phyloP scores from a whole-genome alignment of 805 yeast species.

The Metschnikowia lachancei region DNA sequence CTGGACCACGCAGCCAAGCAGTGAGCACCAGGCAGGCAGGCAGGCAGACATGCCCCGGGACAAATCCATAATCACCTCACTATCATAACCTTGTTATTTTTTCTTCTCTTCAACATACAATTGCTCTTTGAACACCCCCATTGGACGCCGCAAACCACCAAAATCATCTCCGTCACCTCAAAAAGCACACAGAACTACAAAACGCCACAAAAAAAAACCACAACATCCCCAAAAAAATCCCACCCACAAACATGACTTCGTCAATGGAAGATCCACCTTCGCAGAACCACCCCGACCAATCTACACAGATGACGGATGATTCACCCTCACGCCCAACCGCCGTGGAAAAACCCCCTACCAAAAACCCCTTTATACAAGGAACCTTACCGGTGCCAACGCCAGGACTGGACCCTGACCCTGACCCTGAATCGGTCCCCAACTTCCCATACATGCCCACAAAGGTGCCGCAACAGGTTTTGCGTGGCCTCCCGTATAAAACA shows the following conservation, averaged over 20 bases:
- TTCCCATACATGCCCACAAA: conserved; percentile 17
- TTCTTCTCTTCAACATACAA: background rate
- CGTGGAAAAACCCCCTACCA: conserved; percentile 1
- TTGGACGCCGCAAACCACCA: too few species aligned
- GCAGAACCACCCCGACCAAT: background rate
- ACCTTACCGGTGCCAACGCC: too few species aligned
- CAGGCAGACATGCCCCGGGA: background rate
- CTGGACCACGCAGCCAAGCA: background rate
- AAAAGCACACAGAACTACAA: too few species aligned
- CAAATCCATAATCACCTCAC: background rate
- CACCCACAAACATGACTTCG: background rate
- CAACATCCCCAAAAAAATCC: too few species aligned
- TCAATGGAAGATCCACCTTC: background rate
- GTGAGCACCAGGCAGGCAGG: too few species aligned
- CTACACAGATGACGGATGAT: background rate
- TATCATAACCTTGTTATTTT: background rate
- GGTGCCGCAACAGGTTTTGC: conserved; percentile 14
- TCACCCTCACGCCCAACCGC: background rate
- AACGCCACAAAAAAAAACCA: background rate
- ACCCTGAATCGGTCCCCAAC: conserved; percentile 2
- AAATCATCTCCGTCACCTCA: too few species aligned
- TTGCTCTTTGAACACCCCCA: background rate
- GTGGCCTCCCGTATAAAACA: conserved; percentile 51
- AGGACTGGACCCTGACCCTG: background rate
- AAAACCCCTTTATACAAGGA: conserved; percentile 15